phyloP scores from a whole-genome alignment of 805 yeast species.

The Sugiyamaella boreocaroliniensis region DNA sequence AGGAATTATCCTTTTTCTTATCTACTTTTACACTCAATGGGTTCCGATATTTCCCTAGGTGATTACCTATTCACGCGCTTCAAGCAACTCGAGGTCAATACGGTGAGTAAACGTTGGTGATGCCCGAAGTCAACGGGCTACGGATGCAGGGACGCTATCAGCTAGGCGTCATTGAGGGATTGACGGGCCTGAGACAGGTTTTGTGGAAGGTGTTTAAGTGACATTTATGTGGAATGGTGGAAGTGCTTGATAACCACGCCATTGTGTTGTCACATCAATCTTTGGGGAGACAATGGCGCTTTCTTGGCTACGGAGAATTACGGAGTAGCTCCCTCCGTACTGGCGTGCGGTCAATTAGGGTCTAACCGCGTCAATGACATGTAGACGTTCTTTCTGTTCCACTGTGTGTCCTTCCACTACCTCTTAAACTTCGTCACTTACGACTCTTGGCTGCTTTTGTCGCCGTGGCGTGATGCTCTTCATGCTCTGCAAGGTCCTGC shows the following conservation, averaged over 20 bases:
- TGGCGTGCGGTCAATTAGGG: too few species aligned
- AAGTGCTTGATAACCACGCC: background rate
- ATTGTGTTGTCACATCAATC: too few species aligned
- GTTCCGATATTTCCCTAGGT: constrained; percentile 45
- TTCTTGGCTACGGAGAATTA: too few species aligned
- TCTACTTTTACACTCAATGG: background rate
- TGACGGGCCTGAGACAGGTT: background rate
- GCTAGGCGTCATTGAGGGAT: too few species aligned
- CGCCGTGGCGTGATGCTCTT: background rate
- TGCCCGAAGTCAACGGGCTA: background rate
- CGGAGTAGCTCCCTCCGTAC: too few species aligned
- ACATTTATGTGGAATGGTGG: background rate
- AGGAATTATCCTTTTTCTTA: background rate
- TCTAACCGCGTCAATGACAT: too few species aligned
- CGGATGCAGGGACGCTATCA: background rate
- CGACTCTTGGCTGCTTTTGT: background rate
- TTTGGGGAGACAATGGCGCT: too few species aligned
- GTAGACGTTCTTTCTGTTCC: background rate
- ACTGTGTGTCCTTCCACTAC: too few species aligned
- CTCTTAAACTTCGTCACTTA: background rate
- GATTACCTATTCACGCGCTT: constrained; percentile 73
- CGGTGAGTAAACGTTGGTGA: constrained; percentile 16
- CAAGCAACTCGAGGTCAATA: constrained; percentile 58
- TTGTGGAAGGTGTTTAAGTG: background rate
- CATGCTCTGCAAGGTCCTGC: background rate